These are phyloP conservation scores for Ophiostoma triangulosporum DNA, from an alignment of 2,329 filamentous ascomycete species.

Conservation along the genomic window DNA sequence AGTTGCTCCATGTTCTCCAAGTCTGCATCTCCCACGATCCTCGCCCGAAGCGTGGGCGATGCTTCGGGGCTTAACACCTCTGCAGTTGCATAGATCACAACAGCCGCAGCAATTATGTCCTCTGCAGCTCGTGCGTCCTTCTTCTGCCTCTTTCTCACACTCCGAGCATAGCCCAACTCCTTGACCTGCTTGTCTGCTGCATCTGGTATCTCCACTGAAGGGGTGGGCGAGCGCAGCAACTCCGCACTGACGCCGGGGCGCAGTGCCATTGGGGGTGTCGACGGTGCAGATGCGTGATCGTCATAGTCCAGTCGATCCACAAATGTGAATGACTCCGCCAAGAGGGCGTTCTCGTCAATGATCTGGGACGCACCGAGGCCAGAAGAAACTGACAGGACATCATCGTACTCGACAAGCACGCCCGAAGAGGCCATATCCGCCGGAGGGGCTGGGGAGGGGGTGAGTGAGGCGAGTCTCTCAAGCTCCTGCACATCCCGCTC, in stretches of 20 bases:
- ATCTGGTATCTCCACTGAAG: conserved; percentile 33
- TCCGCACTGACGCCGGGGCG: conserved; percentile 18
- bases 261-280: conserved; percentile 8
- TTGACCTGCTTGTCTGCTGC: conserved; percentile 25
- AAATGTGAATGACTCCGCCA: conserved; percentile 8
- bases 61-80: conserved; percentile 31
- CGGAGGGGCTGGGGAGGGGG: conserved; percentile 3
- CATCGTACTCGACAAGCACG: conserved; percentile 7
- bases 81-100: conserved; percentile 38
- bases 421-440: conserved; percentile 5
- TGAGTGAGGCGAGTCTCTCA: conserved; percentile 4
- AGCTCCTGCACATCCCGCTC: conserved; percentile 6
- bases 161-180: conserved; percentile 28
- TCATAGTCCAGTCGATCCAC: neutral
- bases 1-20: conserved; percentile 9
- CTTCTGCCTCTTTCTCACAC: conserved; percentile 31
- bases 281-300: conserved; percentile 6
- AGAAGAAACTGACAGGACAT: conserved; percentile 9
- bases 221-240: conserved; percentile 28
- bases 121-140: conserved; percentile 33
- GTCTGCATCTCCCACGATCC: conserved; percentile 6
- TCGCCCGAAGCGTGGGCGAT: conserved; percentile 19
- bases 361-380: conserved; percentile 4
- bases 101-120: conserved; percentile 39
- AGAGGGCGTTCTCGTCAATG: conserved; percentile 1